Percentiles rank a stretch among this genome's conserved stretches.
phyloP scores from a whole-genome alignment of 768 basidiomycete species.

The Amanita rimosa region DNA sequence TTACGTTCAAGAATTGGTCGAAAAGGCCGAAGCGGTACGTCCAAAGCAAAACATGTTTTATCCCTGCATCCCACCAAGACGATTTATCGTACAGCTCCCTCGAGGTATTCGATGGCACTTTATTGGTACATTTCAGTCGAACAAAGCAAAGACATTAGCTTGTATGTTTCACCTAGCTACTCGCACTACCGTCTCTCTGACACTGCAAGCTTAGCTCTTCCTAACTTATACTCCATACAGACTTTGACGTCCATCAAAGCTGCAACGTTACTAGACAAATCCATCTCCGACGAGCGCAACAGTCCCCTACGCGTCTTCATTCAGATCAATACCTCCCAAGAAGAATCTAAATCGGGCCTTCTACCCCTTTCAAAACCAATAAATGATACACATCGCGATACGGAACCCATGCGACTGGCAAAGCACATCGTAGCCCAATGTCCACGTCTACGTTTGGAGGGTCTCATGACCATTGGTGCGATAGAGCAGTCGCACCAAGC shows the following conservation, averaged over 20 bases:
- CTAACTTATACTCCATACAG: constrained; percentile 81
- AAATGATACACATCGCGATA: constrained; percentile 16
- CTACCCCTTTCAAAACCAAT: constrained; percentile 30
- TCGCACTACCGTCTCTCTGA: background rate
- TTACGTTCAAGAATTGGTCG: constrained; percentile 87
- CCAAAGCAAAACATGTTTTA: background rate
- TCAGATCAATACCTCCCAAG: constrained; percentile 95
- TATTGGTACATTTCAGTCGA: constrained; percentile 87
- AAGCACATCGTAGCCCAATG: constrained; percentile 60
- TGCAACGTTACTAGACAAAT: constrained; percentile 70
- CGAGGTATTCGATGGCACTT: constrained; percentile 91
- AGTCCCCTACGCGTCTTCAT: constrained; percentile 70
- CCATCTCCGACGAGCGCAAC: constrained; percentile 43
- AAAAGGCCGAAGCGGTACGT: constrained; percentile 67
- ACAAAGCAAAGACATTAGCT: constrained; percentile 86
- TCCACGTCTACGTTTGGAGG: constrained; percentile 64
- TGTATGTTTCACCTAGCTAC: constrained; percentile 30
- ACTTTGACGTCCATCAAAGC: constrained; percentile 76
- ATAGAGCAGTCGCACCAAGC: constrained; percentile 51
- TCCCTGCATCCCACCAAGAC: no score
- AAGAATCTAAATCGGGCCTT: constrained; percentile 83
- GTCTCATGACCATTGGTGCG: constrained; percentile 96
- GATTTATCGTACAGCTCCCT: constrained; percentile 65
- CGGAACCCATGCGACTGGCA: constrained; percentile 59
- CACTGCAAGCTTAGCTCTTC: constrained; percentile 47